A percentile compares a stretch with the other conserved stretches of the same genome.
Conservation (phyloP, 768 basidiomycete genomes). For the Termitomyces sp. region DNA sequence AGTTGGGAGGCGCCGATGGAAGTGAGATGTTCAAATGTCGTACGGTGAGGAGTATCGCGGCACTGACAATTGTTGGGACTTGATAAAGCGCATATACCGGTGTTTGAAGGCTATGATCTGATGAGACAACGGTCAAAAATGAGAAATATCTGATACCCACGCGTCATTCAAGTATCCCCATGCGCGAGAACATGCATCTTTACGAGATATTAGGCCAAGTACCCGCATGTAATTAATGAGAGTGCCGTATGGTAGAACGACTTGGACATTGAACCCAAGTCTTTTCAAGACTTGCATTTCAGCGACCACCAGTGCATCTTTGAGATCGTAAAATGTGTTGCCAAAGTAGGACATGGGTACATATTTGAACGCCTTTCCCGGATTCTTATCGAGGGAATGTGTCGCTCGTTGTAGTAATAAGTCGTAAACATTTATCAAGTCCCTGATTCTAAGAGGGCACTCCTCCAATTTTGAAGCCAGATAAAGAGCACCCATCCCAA, state of each 20-base stretch:
- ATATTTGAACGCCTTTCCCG: slow-evolving; percentile 52
- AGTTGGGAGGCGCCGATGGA: slow-evolving; percentile 60
- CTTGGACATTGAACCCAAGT: slow-evolving; percentile 91
- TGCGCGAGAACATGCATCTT: slow-evolving; percentile 65
- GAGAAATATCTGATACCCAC: slow-evolving; percentile 41
- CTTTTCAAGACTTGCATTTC: slow-evolving; percentile 99
- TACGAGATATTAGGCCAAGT: slow-evolving; percentile 72
- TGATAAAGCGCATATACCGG: slow-evolving; percentile 89
- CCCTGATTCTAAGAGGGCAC: slow-evolving; percentile 85
- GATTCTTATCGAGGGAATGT: slow-evolving; percentile 37
- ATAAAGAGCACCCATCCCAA: slow-evolving; percentile 84
- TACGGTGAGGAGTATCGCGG: slow-evolving; percentile 78
- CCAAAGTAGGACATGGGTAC: slow-evolving; percentile 87
- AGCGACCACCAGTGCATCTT: slow-evolving; percentile 87
- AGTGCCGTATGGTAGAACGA: slow-evolving; percentile 89
- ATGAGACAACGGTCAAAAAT: background rate
- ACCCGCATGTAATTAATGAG: slow-evolving; percentile 92
- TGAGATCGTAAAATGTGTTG: slow-evolving; percentile 86
- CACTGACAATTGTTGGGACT: slow-evolving; percentile 84
- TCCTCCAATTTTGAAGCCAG: slow-evolving; percentile 91
- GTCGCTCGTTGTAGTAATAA: slow-evolving; percentile 72
- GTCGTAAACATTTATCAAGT: slow-evolving; percentile 93
- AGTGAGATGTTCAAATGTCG: slow-evolving; percentile 70
- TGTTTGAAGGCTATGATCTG: slow-evolving; percentile 72
- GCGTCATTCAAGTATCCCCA: slow-evolving; percentile 98